A percentile compares a stretch with the other conserved stretches of the same genome.
Evolutionary conservation across 306 rosid genomes (phyloP).

Genomic region (Echinosophora koreensis): DNA sequence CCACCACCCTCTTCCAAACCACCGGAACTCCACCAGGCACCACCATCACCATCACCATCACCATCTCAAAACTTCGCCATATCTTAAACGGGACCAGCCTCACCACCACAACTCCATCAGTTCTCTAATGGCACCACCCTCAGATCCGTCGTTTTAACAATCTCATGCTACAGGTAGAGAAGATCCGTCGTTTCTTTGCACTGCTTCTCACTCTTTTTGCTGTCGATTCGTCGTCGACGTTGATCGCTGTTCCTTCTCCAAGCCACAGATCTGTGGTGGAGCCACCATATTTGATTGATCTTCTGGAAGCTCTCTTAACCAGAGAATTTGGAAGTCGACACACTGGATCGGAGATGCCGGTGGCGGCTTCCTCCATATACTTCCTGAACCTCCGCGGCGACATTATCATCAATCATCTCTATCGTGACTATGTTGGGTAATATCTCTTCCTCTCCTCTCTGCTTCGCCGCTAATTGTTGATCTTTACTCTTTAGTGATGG

Average conservation of each 20-base stretch:
- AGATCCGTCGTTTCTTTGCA: slow-evolving; percentile 17
- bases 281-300: slow-evolving; percentile 38
- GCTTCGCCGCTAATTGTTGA: not conserved
- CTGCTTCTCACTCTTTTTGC: slow-evolving; percentile 13
- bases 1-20: too few relatives aligned
- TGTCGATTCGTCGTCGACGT: slow-evolving; percentile 20
- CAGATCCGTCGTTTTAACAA: too few relatives aligned
- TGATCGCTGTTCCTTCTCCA: slow-evolving; percentile 20
- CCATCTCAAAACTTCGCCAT: too few relatives aligned
- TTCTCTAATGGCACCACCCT: too few relatives aligned
- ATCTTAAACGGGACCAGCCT: too few relatives aligned
- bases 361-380: slow-evolving; percentile 93
- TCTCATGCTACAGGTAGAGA: too few relatives aligned
- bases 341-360: slow-evolving; percentile 85
- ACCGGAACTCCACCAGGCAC: too few relatives aligned
- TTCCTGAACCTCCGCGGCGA: slow-evolving; percentile 95
- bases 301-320: slow-evolving; percentile 3
- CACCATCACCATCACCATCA: too few relatives aligned
- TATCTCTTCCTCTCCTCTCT: not conserved
- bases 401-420: slow-evolving; percentile 95
- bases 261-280: slow-evolving; percentile 48
- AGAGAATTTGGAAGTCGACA: slow-evolving; percentile 50
- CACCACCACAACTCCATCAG: too few relatives aligned
- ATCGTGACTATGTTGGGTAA: slow-evolving; percentile 98
- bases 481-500: slow-evolving; percentile 23